These are phyloP conservation scores for Pythium utonaiense DNA, from an alignment of 352 stramenopile species.

Conservation along the genomic window DNA sequence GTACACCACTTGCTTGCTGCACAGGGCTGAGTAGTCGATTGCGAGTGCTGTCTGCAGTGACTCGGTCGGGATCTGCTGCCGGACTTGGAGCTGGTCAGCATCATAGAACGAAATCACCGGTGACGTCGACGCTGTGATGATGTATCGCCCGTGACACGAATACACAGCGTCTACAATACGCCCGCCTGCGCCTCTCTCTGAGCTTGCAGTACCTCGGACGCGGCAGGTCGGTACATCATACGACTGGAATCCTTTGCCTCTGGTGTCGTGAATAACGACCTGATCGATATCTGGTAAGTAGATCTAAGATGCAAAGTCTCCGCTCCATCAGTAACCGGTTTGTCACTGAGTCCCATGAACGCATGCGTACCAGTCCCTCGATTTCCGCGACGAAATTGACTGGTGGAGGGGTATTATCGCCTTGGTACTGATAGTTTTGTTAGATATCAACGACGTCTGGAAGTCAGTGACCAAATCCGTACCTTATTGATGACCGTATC, in stretches of 20 bases:
- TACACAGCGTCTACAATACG: constrained; percentile 44
- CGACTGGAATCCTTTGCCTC: constrained; percentile 34
- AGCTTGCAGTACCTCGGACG: constrained; percentile 1
- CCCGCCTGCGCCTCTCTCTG: not conserved
- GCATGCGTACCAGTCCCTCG: constrained; percentile 33
- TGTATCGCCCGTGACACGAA: constrained; percentile 34
- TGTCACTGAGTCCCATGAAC: too few relatives aligned
- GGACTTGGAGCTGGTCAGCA: constrained; percentile 38
- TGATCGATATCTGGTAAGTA: constrained; percentile 25
- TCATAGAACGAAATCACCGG: constrained; percentile 56
- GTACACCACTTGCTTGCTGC: constrained; percentile 26
- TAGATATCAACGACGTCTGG: too few relatives aligned
- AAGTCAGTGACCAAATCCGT: too few relatives aligned
- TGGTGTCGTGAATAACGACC: constrained; percentile 35
- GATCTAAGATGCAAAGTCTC: constrained; percentile 20
- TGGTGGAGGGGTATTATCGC: constrained; percentile 19
- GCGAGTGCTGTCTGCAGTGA: constrained; percentile 36
- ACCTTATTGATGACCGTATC: constrained; percentile 25
- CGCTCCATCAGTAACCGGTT: too few relatives aligned
- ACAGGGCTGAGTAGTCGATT: not conserved
- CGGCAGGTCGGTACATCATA: constrained; percentile 28
- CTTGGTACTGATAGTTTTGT: constrained; percentile 37
- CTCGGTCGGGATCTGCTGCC: constrained; percentile 54
- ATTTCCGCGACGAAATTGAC: constrained; percentile 41
- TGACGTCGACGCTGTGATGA: constrained; percentile 45